Evolutionary conservation across 1,284 basidiomycete species (phyloP).

Genomic region (Papiliotrema laurentii): DNA sequence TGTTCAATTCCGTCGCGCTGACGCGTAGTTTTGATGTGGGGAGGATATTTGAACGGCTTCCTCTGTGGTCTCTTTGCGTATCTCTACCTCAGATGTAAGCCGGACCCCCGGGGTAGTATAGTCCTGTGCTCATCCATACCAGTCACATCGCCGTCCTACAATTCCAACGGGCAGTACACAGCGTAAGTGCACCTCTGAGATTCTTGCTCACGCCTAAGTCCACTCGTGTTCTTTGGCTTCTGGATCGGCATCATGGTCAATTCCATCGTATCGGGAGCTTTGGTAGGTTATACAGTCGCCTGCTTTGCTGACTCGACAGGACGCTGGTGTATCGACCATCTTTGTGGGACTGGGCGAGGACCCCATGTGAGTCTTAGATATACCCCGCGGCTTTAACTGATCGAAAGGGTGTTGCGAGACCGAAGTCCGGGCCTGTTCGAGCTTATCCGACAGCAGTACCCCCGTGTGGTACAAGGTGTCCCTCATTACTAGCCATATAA

Average conservation of each 20-base stretch:
- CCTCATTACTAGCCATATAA: conserved; percentile 8
- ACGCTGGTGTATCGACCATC: conserved; percentile 70
- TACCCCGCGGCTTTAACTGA: conserved; percentile 2
- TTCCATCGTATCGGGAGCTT: too few relatives aligned
- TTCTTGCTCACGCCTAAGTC: conserved; percentile 29
- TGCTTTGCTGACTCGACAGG: conserved; percentile 13
- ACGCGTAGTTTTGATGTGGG: conserved; percentile 53
- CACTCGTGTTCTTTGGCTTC: conserved; percentile 72
- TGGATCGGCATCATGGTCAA: conserved; percentile 68
- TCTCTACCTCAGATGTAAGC: conserved; percentile 69
- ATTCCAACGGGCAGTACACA: conserved; percentile 67
- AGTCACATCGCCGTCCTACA: conserved; percentile 65
- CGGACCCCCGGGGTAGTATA: background rate
- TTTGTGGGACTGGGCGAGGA: conserved; percentile 81
- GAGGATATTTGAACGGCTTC: conserved; percentile 71
- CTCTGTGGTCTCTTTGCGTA: conserved; percentile 74
- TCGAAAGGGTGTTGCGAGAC: conserved; percentile 53
- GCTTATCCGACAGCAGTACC: conserved; percentile 46
- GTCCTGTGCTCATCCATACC: conserved; percentile 4
- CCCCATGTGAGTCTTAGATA: conserved; percentile 52
- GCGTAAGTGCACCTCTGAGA: conserved; percentile 41
- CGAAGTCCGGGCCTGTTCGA: conserved; percentile 63
- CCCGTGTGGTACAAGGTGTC: conserved; percentile 46
- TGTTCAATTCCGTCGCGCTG: background rate
- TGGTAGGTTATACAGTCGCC: too few relatives aligned